phyloP scores from a whole-genome alignment of 2,329 filamentous ascomycete genomes.

The Hymenoscyphus fraxineus region DNA sequence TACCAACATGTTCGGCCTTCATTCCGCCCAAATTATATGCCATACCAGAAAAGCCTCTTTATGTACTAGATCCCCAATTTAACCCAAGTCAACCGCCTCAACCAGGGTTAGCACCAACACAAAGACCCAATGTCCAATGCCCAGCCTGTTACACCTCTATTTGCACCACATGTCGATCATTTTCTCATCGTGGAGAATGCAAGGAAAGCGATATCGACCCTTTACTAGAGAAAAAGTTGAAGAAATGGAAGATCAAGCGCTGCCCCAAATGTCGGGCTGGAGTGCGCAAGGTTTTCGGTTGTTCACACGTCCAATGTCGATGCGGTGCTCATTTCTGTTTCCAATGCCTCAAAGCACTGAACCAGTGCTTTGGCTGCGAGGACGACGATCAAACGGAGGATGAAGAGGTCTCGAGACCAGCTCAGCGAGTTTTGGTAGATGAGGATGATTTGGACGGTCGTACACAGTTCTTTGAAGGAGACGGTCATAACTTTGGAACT shows the following conservation, averaged over 20 bases:
- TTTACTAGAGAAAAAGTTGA: slow-evolving; percentile 36
- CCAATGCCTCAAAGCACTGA: slow-evolving; percentile 37
- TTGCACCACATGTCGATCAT: slow-evolving; percentile 42
- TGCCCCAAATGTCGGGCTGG: slow-evolving; percentile 48
- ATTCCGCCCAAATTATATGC: slow-evolving; percentile 37
- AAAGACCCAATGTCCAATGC: slow-evolving; percentile 37
- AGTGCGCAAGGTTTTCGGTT: slow-evolving; percentile 46
- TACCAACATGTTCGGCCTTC: slow-evolving; percentile 46
- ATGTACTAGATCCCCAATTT: slow-evolving; percentile 10
- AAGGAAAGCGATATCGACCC: slow-evolving; percentile 37
- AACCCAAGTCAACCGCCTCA: neutral
- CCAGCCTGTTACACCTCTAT: slow-evolving; percentile 42
- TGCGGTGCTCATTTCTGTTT: slow-evolving; percentile 51
- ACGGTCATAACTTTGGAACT: slow-evolving; percentile 36
- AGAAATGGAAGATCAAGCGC: slow-evolving; percentile 44
- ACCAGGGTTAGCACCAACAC: slow-evolving; percentile 7
- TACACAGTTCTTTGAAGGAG: slow-evolving; percentile 32
- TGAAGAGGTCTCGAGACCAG: no score
- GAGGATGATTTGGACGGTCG: slow-evolving; percentile 26
- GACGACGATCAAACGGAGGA: slow-evolving; percentile 18
- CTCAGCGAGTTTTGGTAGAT: slow-evolving; percentile 28
- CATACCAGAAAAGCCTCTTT: neutral
- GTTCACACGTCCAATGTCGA: slow-evolving; percentile 44
- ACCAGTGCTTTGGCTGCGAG: slow-evolving; percentile 22
- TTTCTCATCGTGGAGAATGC: slow-evolving; percentile 40